A percentile compares a stretch with the other conserved stretches of the same genome.
phyloP scores from a whole-genome alignment of 306 rosid genomes.

The Clitoria ternatea region DNA sequence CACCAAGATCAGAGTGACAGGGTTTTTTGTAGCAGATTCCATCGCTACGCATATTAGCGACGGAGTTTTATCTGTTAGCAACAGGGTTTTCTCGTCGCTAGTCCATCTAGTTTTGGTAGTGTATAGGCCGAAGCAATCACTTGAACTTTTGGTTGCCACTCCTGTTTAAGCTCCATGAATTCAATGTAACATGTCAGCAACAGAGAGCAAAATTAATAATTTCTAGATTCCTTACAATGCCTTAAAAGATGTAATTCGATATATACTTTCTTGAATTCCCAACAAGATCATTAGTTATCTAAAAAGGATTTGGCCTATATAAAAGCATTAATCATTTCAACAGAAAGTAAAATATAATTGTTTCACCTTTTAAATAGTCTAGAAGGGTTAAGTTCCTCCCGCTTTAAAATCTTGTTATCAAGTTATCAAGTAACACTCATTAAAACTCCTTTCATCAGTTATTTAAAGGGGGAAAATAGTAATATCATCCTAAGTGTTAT shows the following conservation, averaged over 20 bases:
- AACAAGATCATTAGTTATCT: conserved; percentile 2
- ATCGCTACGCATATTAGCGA: no score
- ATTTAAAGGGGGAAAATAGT: background rate
- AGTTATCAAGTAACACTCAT: background rate
- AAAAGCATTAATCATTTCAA: background rate
- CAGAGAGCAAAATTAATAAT: background rate
- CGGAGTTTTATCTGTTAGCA: no score
- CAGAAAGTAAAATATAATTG: background rate
- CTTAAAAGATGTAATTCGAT: background rate
- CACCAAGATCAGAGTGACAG: no score
- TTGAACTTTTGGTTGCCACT: background rate
- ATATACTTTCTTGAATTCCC: background rate
- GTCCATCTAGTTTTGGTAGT: no score
- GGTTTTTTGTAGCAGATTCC: no score
- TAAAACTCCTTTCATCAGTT: background rate
- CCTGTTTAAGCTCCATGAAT: background rate
- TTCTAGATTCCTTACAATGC: background rate
- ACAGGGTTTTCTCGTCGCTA: no score
- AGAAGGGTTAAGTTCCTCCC: background rate
- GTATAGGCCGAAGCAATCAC: background rate
- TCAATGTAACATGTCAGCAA: background rate
- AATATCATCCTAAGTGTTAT: background rate
- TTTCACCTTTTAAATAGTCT: background rate
- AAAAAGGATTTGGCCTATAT: background rate
- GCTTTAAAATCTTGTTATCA: background rate